Conservation (phyloP, 2,329 filamentous ascomycete species). For the Clonostachys byssicola region DNA sequence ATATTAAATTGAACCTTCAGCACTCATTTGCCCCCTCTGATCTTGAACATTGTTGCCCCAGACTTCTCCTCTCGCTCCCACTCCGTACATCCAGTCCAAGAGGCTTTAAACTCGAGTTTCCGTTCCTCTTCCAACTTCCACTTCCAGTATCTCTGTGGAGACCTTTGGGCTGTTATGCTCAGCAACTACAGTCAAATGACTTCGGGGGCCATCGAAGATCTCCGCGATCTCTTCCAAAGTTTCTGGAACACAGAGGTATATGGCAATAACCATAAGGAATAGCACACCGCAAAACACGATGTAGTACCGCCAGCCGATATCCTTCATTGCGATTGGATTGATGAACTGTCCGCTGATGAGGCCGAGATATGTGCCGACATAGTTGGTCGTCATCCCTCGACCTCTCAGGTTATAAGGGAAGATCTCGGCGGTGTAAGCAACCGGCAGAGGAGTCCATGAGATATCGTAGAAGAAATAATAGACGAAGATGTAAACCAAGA, state of each 20-base stretch:
- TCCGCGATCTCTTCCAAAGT: conserved; percentile 17
- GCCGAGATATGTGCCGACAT: conserved; percentile 28
- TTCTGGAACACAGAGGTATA: conserved; percentile 19
- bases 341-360: conserved; percentile 29
- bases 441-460: conserved; percentile 39
- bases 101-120: too few relatives aligned
- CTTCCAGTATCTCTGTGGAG: too few relatives aligned
- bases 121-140: too few relatives aligned
- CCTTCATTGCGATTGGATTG: conserved; percentile 14
- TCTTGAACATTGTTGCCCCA: too few relatives aligned
- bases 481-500: conserved; percentile 43
- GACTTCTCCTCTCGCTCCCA: too few relatives aligned
- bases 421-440: conserved; percentile 35
- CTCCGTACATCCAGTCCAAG: too few relatives aligned
- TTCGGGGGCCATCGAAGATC: conserved; percentile 9
- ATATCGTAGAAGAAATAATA: conserved; percentile 40
- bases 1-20: too few relatives aligned
- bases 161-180: too few relatives aligned
- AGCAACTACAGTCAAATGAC: too few relatives aligned
- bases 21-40: too few relatives aligned
- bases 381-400: conserved; percentile 36
- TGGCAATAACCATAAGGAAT: conserved; percentile 10
- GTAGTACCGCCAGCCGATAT: conserved; percentile 11
- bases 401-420: conserved; percentile 27
- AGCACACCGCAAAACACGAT: conserved; percentile 5